These are phyloP conservation scores for Escallonia rubra DNA, from an alignment of 129 eudicot genomes.

Conservation along the genomic window DNA sequence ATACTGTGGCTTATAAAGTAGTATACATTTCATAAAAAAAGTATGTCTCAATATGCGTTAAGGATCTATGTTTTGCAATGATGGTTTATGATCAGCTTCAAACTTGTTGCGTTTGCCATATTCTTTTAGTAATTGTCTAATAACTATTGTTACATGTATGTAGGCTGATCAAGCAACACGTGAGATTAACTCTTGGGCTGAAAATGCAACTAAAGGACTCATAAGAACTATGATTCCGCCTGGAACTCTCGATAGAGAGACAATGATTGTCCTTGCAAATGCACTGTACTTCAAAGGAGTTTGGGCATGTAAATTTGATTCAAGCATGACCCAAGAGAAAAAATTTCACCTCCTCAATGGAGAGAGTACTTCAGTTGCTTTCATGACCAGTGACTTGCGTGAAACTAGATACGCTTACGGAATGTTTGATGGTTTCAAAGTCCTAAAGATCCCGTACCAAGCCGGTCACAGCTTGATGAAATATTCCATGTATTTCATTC, in stretches of 20 bases:
- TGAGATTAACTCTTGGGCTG: conserved; percentile 16
- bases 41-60: no score
- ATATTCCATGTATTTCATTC: conserved; percentile 23
- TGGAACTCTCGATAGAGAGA: not conserved
- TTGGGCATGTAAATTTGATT: conserved; percentile 7
- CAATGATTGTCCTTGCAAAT: conserved; percentile 8
- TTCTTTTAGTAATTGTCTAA: not conserved
- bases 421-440: conserved; percentile 8
- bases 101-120: not conserved
- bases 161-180: not conserved
- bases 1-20: no score
- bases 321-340: conserved; percentile 1
- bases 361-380: conserved; percentile 11
- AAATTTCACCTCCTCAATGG: conserved; percentile 21
- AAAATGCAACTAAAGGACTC: conserved; percentile 12
- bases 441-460: conserved; percentile 9
- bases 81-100: no score
- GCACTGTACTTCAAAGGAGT: conserved; percentile 28
- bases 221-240: conserved; percentile 4
- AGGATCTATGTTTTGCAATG: no score
- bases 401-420: not conserved
- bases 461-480: not conserved
- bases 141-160: not conserved
- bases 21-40: no score
- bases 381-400: conserved; percentile 15